Percentiles rank a stretch among this genome's conserved stretches.
phyloP scores from a whole-genome alignment of 768 basidiomycete genomes.

The Lactarius sp. region DNA sequence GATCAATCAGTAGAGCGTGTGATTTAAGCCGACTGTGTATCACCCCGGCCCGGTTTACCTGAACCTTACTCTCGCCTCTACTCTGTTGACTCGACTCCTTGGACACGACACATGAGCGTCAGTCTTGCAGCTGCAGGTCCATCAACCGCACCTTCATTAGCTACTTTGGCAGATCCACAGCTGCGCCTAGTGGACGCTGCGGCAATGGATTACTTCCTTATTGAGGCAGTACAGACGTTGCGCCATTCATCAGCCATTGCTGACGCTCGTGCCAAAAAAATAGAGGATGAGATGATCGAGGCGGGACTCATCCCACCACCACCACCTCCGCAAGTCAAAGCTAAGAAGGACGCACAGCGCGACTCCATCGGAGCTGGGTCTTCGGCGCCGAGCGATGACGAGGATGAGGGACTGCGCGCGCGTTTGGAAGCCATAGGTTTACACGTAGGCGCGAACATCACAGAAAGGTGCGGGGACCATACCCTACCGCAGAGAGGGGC shows the following conservation, averaged over 20 bases:
- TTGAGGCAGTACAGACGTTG: constrained; percentile 72
- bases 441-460: constrained; percentile 82
- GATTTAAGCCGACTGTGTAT: no score
- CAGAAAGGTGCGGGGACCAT: constrained; percentile 60
- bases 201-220: constrained; percentile 82
- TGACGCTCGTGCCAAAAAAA: constrained; percentile 54
- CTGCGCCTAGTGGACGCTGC: constrained; percentile 56
- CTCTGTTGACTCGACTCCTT: no score
- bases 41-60: constrained; percentile 24
- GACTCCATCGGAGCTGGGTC: constrained; percentile 36
- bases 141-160: constrained; percentile 33
- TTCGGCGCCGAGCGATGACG: constrained; percentile 45
- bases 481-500: not conserved
- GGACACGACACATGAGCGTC: constrained; percentile 6
- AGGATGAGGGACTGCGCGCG: constrained; percentile 64
- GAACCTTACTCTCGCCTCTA: not conserved
- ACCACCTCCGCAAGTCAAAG: constrained; percentile 38
- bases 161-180: constrained; percentile 63
- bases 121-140: constrained; percentile 21
- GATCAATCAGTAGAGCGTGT: not conserved
- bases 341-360: constrained; percentile 35
- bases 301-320: constrained; percentile 65
- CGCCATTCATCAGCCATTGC: constrained; percentile 72
- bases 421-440: constrained; percentile 79
- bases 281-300: constrained; percentile 75